A percentile compares a stretch with the other conserved stretches of the same genome.
Evolutionary conservation across 441 rosid genomes (phyloP).

Genomic region (Arabidopsis hybrid): DNA sequence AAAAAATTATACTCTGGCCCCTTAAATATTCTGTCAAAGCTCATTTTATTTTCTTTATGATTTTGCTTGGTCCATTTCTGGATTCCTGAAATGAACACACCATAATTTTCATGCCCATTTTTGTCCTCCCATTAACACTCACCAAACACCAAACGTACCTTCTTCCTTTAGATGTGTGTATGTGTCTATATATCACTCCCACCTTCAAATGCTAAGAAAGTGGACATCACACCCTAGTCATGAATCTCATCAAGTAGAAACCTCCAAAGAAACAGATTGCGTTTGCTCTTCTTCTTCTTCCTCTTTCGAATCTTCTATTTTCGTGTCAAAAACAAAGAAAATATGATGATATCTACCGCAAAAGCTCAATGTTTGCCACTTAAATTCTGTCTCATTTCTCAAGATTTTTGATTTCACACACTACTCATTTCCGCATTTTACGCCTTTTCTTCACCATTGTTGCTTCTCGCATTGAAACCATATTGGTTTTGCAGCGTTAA

Average conservation of each 20-base stretch:
- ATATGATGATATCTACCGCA: constrained; percentile 51
- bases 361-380: constrained; percentile 77
- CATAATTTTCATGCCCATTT: constrained; percentile 50
- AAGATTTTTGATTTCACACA: constrained; percentile 10
- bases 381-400: constrained; percentile 38
- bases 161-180: not conserved
- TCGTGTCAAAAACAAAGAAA: constrained; percentile 21
- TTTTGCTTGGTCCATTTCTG: constrained; percentile 53
- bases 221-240: constrained; percentile 61
- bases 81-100: constrained; percentile 66
- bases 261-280: constrained; percentile 36
- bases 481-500: constrained; percentile 32
- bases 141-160: constrained; percentile 37
- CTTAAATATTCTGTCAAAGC: constrained; percentile 46
- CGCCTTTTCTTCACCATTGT: constrained; percentile 40
- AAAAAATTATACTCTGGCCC: constrained; percentile 35
- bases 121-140: constrained; percentile 52
- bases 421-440: constrained; percentile 38
- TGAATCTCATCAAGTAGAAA: constrained; percentile 43
- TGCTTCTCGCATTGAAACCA: constrained; percentile 23
- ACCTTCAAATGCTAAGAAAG: constrained; percentile 62
- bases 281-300: constrained; percentile 28
- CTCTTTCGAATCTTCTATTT: constrained; percentile 32
- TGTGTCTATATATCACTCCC: constrained; percentile 51
- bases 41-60: constrained; percentile 23